A percentile compares a stretch with the other conserved stretches of the same genome.
Evolutionary conservation across 2,329 filamentous ascomycete genomes (phyloP).

Genomic region (Penicillium sp.): DNA sequence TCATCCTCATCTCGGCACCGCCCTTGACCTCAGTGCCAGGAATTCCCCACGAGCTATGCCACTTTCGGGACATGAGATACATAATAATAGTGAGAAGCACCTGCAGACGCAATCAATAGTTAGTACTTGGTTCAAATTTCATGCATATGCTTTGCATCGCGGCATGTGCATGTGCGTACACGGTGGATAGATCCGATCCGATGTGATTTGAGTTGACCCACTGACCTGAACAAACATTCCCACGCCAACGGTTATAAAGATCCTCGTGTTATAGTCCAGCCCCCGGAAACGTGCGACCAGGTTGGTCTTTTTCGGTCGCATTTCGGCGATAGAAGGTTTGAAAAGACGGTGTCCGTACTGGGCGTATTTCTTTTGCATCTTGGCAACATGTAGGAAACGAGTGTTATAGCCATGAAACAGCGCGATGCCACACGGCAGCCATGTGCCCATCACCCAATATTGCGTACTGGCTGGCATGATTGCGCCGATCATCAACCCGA

Average conservation of each 20-base stretch:
- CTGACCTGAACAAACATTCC: not conserved
- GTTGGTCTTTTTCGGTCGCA: not conserved
- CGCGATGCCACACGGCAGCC: not conserved
- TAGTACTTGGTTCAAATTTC: not conserved
- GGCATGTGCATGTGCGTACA: no score
- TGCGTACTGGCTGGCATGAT: not conserved
- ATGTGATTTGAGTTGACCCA: no score
- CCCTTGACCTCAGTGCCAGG: not conserved
- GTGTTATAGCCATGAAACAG: not conserved
- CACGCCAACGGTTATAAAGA: not conserved
- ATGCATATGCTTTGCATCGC: no score
- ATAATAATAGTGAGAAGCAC: not conserved
- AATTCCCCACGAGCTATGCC: not conserved
- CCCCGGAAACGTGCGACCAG: not conserved
- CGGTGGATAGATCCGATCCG: not conserved
- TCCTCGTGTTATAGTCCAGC: not conserved
- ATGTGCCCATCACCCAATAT: not conserved
- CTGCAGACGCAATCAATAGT: not conserved
- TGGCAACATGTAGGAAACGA: not conserved
- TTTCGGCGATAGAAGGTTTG: not conserved
- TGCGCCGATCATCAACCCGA: not conserved
- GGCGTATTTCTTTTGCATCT: not conserved
- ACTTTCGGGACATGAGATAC: not conserved
- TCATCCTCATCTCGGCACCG: not conserved
- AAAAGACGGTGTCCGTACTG: not conserved